Evolutionary conservation across 192 early-diverging fungal species (phyloP).

Genomic region (Gaertneriomyces semiglobifer): DNA sequence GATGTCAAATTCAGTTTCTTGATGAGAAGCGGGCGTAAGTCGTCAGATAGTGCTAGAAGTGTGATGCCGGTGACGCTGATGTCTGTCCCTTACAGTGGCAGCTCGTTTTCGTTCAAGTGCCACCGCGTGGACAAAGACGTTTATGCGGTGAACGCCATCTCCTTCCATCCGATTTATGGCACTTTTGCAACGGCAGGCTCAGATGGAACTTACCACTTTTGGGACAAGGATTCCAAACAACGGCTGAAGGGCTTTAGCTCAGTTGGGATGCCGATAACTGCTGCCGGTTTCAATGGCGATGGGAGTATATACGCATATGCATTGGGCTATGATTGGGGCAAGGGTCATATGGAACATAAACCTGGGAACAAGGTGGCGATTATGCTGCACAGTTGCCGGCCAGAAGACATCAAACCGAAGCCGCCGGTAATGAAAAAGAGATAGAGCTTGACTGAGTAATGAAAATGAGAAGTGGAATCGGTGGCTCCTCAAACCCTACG

Average conservation of each 20-base stretch:
- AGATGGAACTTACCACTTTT: constrained; percentile 84
- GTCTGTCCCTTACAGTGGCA: constrained; percentile 36
- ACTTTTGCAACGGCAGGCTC: constrained; percentile 86
- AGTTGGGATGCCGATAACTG: constrained; percentile 63
- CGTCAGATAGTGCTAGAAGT: no score
- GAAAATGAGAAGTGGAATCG: no score
- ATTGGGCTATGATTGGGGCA: constrained; percentile 63
- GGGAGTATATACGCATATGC: constrained; percentile 92
- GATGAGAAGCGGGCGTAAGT: constrained; percentile 62
- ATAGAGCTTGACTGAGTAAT: background rate
- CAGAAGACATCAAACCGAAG: constrained; percentile 81
- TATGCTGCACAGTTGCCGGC: constrained; percentile 71
- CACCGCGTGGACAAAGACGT: constrained; percentile 68
- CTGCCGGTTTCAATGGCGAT: constrained; percentile 74
- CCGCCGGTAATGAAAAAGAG: background rate
- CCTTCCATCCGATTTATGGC: constrained; percentile 80
- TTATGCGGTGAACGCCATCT: constrained; percentile 68
- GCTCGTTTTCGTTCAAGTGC: constrained; percentile 86
- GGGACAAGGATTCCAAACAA: constrained; percentile 95
- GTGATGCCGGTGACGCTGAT: no score
- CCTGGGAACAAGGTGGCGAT: constrained; percentile 67
- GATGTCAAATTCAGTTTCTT: constrained; percentile 88
- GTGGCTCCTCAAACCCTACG: no score
- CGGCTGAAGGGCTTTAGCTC: constrained; percentile 76
- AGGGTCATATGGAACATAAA: constrained; percentile 70